Conservation (phyloP, 106 monocot genomes). For the Phalaenopsis equestris region DNA sequence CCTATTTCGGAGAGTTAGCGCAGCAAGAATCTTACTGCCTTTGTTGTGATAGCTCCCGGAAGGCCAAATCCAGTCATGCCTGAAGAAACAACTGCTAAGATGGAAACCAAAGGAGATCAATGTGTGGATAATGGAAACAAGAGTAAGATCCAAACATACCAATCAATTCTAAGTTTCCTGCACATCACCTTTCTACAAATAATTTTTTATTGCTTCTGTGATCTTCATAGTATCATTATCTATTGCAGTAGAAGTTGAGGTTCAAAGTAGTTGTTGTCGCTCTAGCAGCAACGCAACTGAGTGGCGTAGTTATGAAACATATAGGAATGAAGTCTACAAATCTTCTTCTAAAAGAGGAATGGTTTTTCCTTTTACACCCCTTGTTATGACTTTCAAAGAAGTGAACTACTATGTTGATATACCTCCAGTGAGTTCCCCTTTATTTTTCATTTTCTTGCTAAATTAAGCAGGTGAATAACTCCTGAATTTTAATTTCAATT, state of each 20-base stretch:
- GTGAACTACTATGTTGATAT: slow-evolving; percentile 91
- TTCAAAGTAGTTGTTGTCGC: background rate
- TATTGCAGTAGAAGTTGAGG: slow-evolving; percentile 23
- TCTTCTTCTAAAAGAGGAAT: slow-evolving; percentile 59
- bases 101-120: slow-evolving; percentile 28
- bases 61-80: slow-evolving; percentile 46
- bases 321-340: slow-evolving; percentile 19
- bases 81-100: slow-evolving; percentile 34
- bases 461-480: background rate
- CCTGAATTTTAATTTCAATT: background rate
- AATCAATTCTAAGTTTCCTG: background rate
- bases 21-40: too few relatives aligned
- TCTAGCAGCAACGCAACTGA: slow-evolving; percentile 7
- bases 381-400: slow-evolving; percentile 86
- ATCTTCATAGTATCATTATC: background rate
- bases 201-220: background rate
- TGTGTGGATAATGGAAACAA: slow-evolving; percentile 19
- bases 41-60: slow-evolving; percentile 34
- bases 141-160: slow-evolving; percentile 8
- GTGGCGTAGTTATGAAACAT: slow-evolving; percentile 18
- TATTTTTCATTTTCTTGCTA: background rate
- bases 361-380: slow-evolving; percentile 88
- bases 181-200: background rate
- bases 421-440: slow-evolving; percentile 51
- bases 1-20: background rate